Percentiles rank a stretch among this genome's conserved stretches.
These are phyloP conservation scores for Cerioporus squamosus DNA, from an alignment of 1,284 basidiomycete genomes.

Conservation along the genomic window DNA sequence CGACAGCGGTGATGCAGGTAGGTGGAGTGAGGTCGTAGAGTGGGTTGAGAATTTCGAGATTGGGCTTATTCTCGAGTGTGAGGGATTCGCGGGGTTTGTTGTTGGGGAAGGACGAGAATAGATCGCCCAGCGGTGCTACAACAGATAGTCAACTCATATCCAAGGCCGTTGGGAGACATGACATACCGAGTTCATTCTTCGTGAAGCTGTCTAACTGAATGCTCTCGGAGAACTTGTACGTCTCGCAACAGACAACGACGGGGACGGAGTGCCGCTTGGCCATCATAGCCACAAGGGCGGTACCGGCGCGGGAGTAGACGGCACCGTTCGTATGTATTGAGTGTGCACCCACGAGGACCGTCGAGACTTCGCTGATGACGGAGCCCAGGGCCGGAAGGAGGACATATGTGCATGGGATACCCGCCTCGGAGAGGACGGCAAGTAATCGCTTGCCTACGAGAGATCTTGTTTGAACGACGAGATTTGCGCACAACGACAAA, in stretches of 20 bases:
- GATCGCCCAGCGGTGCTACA: conserved; percentile 40
- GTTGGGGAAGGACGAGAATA: conserved; percentile 40
- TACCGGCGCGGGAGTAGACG: conserved; percentile 93
- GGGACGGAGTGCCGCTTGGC: conserved; percentile 89
- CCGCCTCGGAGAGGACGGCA: conserved; percentile 68
- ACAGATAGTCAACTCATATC: not conserved
- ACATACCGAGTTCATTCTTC: conserved; percentile 90
- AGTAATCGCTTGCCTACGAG: conserved; percentile 81
- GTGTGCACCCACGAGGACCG: conserved; percentile 91
- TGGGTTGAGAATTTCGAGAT: conserved; percentile 80
- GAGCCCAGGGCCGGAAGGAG: conserved; percentile 89
- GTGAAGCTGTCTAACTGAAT: conserved; percentile 95
- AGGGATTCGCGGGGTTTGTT: conserved; percentile 44
- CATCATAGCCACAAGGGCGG: conserved; percentile 96
- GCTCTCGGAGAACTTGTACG: conserved; percentile 96
- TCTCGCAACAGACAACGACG: conserved; percentile 97
- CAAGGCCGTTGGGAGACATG: not conserved
- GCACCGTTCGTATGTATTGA: conserved; percentile 95
- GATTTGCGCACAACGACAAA: not conserved
- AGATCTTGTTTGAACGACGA: not conserved
- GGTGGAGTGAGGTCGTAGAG: conserved; percentile 94
- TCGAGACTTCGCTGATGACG: conserved; percentile 80
- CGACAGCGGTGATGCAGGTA: conserved; percentile 90
- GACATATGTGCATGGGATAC: conserved; percentile 91
- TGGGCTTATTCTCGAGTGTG: conserved; percentile 40